Evolutionary conservation across 2,329 filamentous ascomycete genomes (phyloP).

Genomic region (Verticillium nonalfalfae): DNA sequence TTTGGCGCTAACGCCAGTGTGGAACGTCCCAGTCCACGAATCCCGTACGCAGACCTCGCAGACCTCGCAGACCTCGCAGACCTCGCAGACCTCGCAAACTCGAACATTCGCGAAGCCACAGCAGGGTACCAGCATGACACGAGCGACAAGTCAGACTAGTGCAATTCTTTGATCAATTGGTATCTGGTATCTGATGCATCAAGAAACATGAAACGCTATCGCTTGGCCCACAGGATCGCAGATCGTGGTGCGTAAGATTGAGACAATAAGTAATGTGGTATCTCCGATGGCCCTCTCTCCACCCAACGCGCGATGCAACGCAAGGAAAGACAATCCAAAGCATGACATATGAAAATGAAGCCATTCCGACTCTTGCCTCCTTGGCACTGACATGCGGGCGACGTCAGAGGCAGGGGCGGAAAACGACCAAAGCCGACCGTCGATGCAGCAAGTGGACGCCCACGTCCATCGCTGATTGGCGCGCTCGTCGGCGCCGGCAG

Average conservation of each 20-base stretch:
- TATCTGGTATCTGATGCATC: not conserved
- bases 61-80: too few relatives aligned
- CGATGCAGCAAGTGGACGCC: not conserved
- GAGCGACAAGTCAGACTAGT: not conserved
- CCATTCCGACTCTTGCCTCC: not conserved
- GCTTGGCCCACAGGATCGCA: not conserved
- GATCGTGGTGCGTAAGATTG: not conserved
- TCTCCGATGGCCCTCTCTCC: not conserved
- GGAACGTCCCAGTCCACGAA: too few relatives aligned
- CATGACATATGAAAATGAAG: not conserved
- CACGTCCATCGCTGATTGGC: not conserved
- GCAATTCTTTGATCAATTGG: not conserved
- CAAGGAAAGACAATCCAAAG: not conserved
- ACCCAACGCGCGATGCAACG: not conserved
- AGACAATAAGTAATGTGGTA: not conserved
- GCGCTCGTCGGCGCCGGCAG: not conserved
- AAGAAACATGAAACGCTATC: not conserved
- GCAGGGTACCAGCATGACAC: too few relatives aligned
- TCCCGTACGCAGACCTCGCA: too few relatives aligned
- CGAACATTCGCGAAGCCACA: too few relatives aligned
- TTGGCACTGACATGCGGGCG: not conserved
- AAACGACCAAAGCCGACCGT: not conserved
- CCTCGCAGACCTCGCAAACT: too few relatives aligned
- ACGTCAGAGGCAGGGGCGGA: conserved; percentile 3
- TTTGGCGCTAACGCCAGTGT: too few relatives aligned